Conservation (phyloP, 225 moss, liverwort and hornwort genomes). For the Antitrichia curtipendula region DNA sequence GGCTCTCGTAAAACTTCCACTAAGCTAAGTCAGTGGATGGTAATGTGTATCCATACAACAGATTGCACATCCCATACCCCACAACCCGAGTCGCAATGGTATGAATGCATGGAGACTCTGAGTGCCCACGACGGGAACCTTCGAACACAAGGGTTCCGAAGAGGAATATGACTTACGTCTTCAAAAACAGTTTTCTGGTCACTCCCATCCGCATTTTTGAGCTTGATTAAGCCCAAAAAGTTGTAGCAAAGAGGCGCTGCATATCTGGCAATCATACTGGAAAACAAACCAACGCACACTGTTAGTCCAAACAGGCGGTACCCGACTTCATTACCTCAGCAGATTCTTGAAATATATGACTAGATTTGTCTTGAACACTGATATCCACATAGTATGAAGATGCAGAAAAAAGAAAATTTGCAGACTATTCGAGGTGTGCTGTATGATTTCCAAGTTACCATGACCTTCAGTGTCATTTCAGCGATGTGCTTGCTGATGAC, state of each 20-base stretch:
- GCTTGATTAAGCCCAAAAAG: constrained; percentile 77
- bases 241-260: constrained; percentile 95
- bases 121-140: background rate
- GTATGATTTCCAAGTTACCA: background rate
- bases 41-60: background rate
- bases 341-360: background rate
- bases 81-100: background rate
- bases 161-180: constrained; percentile 38
- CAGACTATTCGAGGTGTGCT: background rate
- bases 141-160: background rate
- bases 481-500: background rate
- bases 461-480: background rate
- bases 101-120: background rate
- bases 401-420: background rate
- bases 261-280: constrained; percentile 98
- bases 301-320: background rate
- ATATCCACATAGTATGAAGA: background rate
- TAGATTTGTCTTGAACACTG: background rate
- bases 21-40: background rate
- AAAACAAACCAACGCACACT: background rate
- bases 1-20: background rate
- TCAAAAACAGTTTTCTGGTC: constrained; percentile 71
- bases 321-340: background rate
- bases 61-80: background rate
- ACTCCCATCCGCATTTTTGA: constrained; percentile 25